phyloP scores from a whole-genome alignment of 495 filamentous ascomycete species.

The Platismatia glauca region DNA sequence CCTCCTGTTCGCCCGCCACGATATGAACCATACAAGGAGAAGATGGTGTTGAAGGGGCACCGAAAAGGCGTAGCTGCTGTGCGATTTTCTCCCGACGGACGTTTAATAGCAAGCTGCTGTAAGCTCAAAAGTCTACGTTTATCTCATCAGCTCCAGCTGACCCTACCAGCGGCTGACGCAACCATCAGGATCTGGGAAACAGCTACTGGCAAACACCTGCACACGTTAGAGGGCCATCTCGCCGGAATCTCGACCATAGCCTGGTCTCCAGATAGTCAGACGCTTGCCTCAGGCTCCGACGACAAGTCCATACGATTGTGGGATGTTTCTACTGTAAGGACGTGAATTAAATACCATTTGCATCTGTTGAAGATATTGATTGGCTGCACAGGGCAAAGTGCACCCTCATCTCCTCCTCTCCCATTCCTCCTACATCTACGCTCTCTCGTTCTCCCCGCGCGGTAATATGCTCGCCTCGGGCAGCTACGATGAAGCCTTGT shows the following conservation, averaged over 20 bases:
- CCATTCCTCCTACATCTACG: slow-evolving; percentile 94
- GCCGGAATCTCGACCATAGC: slow-evolving; percentile 84
- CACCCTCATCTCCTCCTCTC: slow-evolving; percentile 60
- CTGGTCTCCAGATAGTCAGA: slow-evolving; percentile 81
- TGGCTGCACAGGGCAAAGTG: slow-evolving; percentile 39
- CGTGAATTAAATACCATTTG: neutral
- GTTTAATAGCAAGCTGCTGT: slow-evolving; percentile 83
- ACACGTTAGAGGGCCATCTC: slow-evolving; percentile 88
- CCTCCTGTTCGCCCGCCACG: slow-evolving; percentile 12
- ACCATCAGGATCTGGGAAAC: slow-evolving; percentile 89
- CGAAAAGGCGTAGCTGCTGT: slow-evolving; percentile 71
- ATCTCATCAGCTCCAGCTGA: slow-evolving; percentile 9
- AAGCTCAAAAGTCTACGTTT: slow-evolving; percentile 24
- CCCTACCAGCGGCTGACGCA: slow-evolving; percentile 61
- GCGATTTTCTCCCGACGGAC: slow-evolving; percentile 80
- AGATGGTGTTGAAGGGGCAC: slow-evolving; percentile 66
- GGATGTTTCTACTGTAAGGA: slow-evolving; percentile 57
- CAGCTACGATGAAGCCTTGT: slow-evolving; percentile 94
- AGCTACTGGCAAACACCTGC: slow-evolving; percentile 61
- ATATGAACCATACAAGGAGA: slow-evolving; percentile 49
- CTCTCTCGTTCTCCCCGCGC: slow-evolving; percentile 87
- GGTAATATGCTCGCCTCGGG: slow-evolving; percentile 93
- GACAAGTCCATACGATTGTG: slow-evolving; percentile 93
- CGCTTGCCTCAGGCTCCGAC: slow-evolving; percentile 83
- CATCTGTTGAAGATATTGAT: neutral